Conservation (phyloP, 352 stramenopile species). For the Blastocystis sp. region DNA sequence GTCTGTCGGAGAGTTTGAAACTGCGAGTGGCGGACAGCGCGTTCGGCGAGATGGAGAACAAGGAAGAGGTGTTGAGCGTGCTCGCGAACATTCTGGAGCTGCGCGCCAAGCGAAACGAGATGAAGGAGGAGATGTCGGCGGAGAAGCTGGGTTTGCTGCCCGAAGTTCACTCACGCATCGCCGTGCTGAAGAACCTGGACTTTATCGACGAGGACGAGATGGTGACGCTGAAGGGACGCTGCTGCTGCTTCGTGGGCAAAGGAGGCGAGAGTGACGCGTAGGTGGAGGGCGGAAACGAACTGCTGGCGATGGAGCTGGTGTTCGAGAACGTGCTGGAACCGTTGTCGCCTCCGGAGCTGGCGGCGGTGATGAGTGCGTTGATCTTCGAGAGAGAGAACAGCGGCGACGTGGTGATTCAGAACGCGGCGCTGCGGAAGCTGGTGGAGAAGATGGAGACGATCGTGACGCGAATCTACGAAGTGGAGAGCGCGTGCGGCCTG, state of each 20-base stretch:
- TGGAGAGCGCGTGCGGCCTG: slow-evolving; percentile 80
- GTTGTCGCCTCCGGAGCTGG: slow-evolving; percentile 93
- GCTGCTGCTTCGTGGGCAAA: slow-evolving; percentile 84
- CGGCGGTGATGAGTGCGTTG: slow-evolving; percentile 90
- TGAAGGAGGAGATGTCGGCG: neutral
- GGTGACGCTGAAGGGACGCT: slow-evolving; percentile 92
- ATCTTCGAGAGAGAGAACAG: slow-evolving; percentile 94
- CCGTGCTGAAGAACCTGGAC: slow-evolving; percentile 25
- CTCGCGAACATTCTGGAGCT: slow-evolving; percentile 7
- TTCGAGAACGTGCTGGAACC: slow-evolving; percentile 96
- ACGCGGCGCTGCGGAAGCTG: slow-evolving; percentile 80
- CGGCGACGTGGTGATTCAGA: slow-evolving; percentile 80
- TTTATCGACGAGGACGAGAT: slow-evolving; percentile 76
- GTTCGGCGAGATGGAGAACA: neutral
- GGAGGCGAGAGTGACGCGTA: slow-evolving; percentile 76
- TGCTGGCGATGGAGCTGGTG: slow-evolving; percentile 97
- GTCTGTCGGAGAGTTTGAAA: neutral
- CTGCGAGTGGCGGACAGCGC: neutral
- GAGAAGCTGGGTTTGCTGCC: slow-evolving; percentile 40
- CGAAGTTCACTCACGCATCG: slow-evolving; percentile 51
- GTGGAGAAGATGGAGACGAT: slow-evolving; percentile 86
- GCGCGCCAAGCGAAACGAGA: slow-evolving; percentile 6
- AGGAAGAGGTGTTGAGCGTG: neutral
- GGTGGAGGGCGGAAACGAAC: slow-evolving; percentile 95
- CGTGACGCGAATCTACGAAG: slow-evolving; percentile 78